A percentile compares a stretch with the other conserved stretches of the same genome.
phyloP scores from a whole-genome alignment of 169 alveolate genomes.

The Perkinsus olseni region DNA sequence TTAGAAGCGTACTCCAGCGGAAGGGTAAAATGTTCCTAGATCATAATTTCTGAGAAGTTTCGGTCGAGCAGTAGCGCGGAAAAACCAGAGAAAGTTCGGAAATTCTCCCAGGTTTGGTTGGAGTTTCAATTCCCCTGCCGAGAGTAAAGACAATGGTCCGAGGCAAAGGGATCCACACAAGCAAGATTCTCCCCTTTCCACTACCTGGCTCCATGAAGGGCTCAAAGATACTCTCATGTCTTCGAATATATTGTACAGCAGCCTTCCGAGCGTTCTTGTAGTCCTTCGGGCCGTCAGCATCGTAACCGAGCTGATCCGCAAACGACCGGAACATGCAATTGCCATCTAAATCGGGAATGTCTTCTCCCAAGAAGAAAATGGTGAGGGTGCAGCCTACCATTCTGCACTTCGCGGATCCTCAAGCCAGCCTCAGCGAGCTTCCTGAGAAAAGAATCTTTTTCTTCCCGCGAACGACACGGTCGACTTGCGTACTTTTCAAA shows the following conservation, averaged over 20 bases:
- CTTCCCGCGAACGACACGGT: not conserved
- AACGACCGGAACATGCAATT: not conserved
- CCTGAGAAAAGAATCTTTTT: not conserved
- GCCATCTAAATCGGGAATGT: not conserved
- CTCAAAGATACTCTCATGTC: not conserved
- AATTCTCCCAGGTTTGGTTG: too few species aligned
- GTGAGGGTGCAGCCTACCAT: not conserved
- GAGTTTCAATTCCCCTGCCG: too few species aligned
- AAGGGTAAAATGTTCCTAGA: too few species aligned
- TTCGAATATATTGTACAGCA: not conserved
- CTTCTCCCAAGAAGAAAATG: not conserved
- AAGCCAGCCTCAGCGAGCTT: not conserved
- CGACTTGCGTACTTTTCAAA: not conserved
- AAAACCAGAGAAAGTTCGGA: too few species aligned
- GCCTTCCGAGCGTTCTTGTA: not conserved
- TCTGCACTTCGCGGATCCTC: not conserved
- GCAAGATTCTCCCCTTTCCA: not conserved
- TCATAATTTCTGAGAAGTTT: too few species aligned
- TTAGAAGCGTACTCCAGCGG: too few species aligned
- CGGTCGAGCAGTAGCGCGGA: too few species aligned
- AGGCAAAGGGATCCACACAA: too few species aligned
- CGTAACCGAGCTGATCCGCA: not conserved
- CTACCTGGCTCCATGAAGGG: not conserved
- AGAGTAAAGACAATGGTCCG: too few species aligned
- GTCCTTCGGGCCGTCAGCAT: conserved; percentile 1